A percentile compares a stretch with the other conserved stretches of the same genome.
Evolutionary conservation across 768 basidiomycete genomes (phyloP).

Genomic region (Coprinopsis cinerea): DNA sequence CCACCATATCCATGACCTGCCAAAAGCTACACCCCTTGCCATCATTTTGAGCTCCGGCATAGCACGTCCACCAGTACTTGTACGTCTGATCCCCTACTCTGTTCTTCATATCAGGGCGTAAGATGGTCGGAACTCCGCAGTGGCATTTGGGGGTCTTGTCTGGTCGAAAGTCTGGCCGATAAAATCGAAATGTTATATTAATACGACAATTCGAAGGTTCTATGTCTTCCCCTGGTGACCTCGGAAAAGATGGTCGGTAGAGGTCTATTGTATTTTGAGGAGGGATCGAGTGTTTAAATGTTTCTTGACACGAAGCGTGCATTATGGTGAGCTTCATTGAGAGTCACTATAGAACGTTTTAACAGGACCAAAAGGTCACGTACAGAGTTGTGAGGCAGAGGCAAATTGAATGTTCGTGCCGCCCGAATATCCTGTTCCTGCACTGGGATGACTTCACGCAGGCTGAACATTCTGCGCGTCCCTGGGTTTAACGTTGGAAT

Average conservation of each 20-base stretch:
- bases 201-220: slow-evolving; percentile 65
- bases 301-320: slow-evolving; percentile 82
- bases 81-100: slow-evolving; percentile 46
- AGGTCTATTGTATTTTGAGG: slow-evolving; percentile 66
- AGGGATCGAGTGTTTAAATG: slow-evolving; percentile 75
- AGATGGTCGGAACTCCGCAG: slow-evolving; percentile 63
- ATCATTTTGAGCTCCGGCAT: slow-evolving; percentile 76
- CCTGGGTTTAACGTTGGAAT: slow-evolving; percentile 31
- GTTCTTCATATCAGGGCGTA: slow-evolving; percentile 78
- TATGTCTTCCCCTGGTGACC: slow-evolving; percentile 20
- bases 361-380: slow-evolving; percentile 17
- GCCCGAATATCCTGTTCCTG: slow-evolving; percentile 50
- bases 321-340: slow-evolving; percentile 65
- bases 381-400: slow-evolving; percentile 75
- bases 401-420: slow-evolving; percentile 72
- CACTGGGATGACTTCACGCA: slow-evolving; percentile 71
- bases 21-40: slow-evolving; percentile 78
- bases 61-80: slow-evolving; percentile 78
- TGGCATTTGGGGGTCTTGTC: slow-evolving; percentile 63
- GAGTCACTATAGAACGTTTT: not conserved
- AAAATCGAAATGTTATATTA: slow-evolving; percentile 85
- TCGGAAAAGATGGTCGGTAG: slow-evolving; percentile 56
- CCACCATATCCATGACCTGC: slow-evolving; percentile 64
- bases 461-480: slow-evolving; percentile 61
- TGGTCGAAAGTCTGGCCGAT: slow-evolving; percentile 74